These are phyloP conservation scores for Aureococcus anophagefferens DNA, from an alignment of 108 stramenopile species.

Conservation along the genomic window DNA sequence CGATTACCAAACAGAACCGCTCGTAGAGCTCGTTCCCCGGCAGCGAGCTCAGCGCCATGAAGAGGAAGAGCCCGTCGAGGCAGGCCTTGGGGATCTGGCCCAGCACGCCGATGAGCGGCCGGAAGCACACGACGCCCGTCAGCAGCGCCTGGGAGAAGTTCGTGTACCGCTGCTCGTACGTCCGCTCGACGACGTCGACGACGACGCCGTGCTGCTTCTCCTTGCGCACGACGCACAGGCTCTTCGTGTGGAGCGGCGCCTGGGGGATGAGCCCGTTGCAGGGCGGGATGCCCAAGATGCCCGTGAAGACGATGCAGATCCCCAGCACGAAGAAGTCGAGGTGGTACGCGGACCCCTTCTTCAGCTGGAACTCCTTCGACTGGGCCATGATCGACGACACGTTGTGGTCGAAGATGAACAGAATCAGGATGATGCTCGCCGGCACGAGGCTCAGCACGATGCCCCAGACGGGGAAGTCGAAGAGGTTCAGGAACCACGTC, in stretches of 20 bases:
- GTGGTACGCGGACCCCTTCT: conserved; percentile 49
- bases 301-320: conserved; percentile 44
- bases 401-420: conserved; percentile 60
- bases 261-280: conserved; percentile 51
- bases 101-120: background rate
- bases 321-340: conserved; percentile 57
- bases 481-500: conserved; percentile 31
- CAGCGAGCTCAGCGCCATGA: background rate
- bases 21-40: no score
- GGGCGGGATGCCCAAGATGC: conserved; percentile 47
- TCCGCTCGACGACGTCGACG: background rate
- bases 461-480: conserved; percentile 26
- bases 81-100: background rate
- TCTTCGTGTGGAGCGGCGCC: conserved; percentile 47
- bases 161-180: conserved; percentile 1
- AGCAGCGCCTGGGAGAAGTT: conserved; percentile 4
- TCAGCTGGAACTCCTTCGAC: conserved; percentile 39
- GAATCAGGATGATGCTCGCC: conserved; percentile 46
- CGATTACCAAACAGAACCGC: no score
- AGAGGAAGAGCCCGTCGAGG: conserved; percentile 2
- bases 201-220: background rate
- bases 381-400: conserved; percentile 44
- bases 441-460: conserved; percentile 49
- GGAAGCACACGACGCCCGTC: background rate
- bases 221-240: conserved; percentile 12